phyloP scores from a whole-genome alignment of 768 basidiomycete species.

The Macrocybe gigantea region DNA sequence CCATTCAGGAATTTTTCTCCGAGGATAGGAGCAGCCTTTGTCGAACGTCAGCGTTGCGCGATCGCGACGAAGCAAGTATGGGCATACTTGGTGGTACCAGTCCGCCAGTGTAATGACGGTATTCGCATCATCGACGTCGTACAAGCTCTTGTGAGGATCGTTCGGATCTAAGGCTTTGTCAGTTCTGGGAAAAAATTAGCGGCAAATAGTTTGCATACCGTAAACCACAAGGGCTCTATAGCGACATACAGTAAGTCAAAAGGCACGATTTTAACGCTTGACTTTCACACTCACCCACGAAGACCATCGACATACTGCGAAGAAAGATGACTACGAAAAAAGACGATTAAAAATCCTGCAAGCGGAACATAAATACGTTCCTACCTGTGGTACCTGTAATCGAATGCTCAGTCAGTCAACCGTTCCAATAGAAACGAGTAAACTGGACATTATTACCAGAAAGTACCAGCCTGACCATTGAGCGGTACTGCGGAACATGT shows the following conservation, averaged over 20 bases:
- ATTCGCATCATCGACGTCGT: constrained; percentile 11
- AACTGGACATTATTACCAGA: constrained; percentile 11
- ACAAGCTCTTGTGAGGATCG: constrained; percentile 22
- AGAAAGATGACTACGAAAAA: constrained; percentile 1
- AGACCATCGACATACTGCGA: constrained; percentile 41
- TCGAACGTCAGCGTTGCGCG: constrained; percentile 1
- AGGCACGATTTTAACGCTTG: no score
- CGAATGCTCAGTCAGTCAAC: constrained; percentile 17
- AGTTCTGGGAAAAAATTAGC: constrained; percentile 24
- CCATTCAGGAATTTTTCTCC: constrained; percentile 5
- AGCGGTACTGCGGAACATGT: constrained; percentile 8
- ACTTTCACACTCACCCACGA: constrained; percentile 12
- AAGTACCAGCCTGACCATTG: constrained; percentile 29
- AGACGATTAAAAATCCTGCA: not conserved
- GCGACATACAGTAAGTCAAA: no score
- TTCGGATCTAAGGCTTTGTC: constrained; percentile 16
- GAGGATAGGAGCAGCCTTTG: constrained; percentile 20
- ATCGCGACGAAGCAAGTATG: constrained; percentile 16
- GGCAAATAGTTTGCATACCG: constrained; percentile 13
- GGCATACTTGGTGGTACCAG: constrained; percentile 20
- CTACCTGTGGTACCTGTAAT: constrained; percentile 16
- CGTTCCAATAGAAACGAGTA: constrained; percentile 3
- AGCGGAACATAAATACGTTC: not conserved
- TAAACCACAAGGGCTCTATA: constrained; percentile 26
- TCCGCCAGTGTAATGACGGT: constrained; percentile 36